Base-by-base conservation (phyloP, 2,329 filamentous ascomycete species). In the Colletotrichum trifolii region DNA sequence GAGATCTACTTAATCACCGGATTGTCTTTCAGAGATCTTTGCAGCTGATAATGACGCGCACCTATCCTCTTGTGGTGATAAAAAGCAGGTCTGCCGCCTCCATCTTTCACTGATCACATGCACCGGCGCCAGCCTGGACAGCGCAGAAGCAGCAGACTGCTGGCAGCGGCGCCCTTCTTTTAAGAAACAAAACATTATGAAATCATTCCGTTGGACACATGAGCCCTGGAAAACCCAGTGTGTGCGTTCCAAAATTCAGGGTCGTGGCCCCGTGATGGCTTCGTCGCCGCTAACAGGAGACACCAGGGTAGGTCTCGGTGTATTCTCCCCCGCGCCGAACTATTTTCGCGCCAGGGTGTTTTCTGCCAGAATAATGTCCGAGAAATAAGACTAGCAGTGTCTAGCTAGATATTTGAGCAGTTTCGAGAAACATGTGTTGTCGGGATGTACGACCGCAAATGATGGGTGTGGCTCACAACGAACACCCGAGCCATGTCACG, bases 401-500 rank as follows among this genome's bases (percentile, higher is more conserved):
- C 38, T 8, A 4, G 13, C 15, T 46, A 33, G 8, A 33, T 11
- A 39, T 25, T 15, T 12, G 4, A 12, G 2, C 45, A 35, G 13
- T 33, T 33, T 9, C 35, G 25, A 47, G 59, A 52, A 42, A 13
- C 11, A 9, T 50, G 33, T 34, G 38, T 35, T 35, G 40, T 12
- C 34, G 17, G 11, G 25, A 47, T 45, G 57, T 49, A 35, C 50
- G 62, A 25, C 25, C 25, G 25, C 25, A 25, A 25, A 25, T 25
- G 25, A 25, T 25, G 25, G 25, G 4, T 25, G 25, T 25, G 25
- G 25, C 25, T 25, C 25, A 25, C 25, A 25, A 25, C 25, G 25
- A 25, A 25, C 25, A 25, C 25, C 52, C 58, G 50, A 54, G 52
- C 17, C 39, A 50, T 12, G 52, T 56, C 62, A 65, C 62, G 52